phyloP scores from a whole-genome alignment of 768 basidiomycete species.

The Xerocomellus intermedius region DNA sequence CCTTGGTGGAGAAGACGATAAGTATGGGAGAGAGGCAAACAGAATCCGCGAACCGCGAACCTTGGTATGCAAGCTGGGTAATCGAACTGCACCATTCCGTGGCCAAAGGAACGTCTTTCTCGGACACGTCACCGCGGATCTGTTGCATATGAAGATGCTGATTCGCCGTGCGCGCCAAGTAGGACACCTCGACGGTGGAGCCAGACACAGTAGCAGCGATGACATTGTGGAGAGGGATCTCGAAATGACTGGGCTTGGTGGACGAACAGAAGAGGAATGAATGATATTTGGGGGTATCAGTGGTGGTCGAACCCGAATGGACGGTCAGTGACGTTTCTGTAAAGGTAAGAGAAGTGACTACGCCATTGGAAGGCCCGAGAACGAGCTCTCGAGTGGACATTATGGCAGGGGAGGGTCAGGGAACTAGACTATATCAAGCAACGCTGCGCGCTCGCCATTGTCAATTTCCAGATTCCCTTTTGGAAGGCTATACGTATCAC shows the following conservation, averaged over 20 bases:
- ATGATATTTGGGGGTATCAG: conserved; percentile 1
- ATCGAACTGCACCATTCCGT: conserved; percentile 54
- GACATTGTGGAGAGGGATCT: conserved; percentile 50
- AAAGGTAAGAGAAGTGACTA: conserved; percentile 25
- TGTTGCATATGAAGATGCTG: conserved; percentile 37
- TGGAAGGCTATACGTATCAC: too few species aligned
- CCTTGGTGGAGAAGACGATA: conserved; percentile 34
- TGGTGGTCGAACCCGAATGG: conserved; percentile 14
- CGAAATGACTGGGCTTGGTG: conserved; percentile 8
- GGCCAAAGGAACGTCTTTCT: conserved; percentile 34
- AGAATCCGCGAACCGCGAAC: conserved; percentile 27
- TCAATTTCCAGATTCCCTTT: too few species aligned
- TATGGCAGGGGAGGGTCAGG: not conserved
- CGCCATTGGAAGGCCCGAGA: conserved; percentile 14
- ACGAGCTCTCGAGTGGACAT: conserved; percentile 25
- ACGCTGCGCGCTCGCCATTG: too few species aligned
- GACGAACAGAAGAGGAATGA: conserved; percentile 12
- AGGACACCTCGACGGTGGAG: conserved; percentile 46
- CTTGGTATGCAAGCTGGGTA: conserved; percentile 60
- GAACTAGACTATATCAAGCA: too few species aligned
- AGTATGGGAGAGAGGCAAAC: not conserved
- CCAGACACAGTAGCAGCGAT: conserved; percentile 47
- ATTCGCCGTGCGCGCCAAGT: conserved; percentile 47
- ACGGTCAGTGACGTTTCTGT: conserved; percentile 29
- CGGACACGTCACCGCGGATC: conserved; percentile 42